Evolutionary conservation across 225 moss, liverwort and hornwort genomes (phyloP), one percentile per base, ranked within the genome.

Genomic region (Asterella californica): DNA sequence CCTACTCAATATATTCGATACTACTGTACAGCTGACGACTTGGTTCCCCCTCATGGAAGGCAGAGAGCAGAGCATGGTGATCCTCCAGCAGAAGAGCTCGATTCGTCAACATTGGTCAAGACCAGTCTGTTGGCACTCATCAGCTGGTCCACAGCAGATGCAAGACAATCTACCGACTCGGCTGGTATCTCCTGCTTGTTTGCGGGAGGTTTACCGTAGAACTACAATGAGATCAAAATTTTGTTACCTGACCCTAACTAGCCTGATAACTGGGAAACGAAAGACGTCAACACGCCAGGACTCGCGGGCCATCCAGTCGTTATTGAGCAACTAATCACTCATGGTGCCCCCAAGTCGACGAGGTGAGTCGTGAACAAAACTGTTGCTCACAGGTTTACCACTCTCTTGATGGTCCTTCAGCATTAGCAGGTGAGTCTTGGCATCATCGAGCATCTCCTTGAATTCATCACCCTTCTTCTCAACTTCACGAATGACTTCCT

Each of bases 371-470:
- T 79, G 71, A 17, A 65, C 83, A 65, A 79, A 81, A 12, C 79
- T 65, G 69, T 82, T 72, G 71, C 82, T 87, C n/a, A 84, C 47
- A 21, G 59, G 53, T 59, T 84, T 69, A 37, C 84, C 82, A 70
- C 76, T 80, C 38, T 87, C 74, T 42, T 32, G 68, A 47, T 87
- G 82, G 21, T 87, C 79, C 77, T 82, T 59, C 36, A 87, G 49
- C 81, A 80, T 77, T 47, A 82, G 65, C 45, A 87, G 84, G 47
- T 87, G 82, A 48, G 32, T 47, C 53, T 72, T 49, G 19, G 84
- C 87, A 46, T 84, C 87, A 3, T 80, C 79, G 7, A 87, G 79
- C 87, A 87, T 79, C 24, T 84, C 87, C 50, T 82, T 79, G 25
- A 69, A 76, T 18, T 70, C 82, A 12, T 86, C 83, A 32, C 57